Evolutionary conservation across 2,329 filamentous ascomycete species (phyloP), one percentile per base, ranked within the genome.

Genomic region (Epichloe bromicola): DNA sequence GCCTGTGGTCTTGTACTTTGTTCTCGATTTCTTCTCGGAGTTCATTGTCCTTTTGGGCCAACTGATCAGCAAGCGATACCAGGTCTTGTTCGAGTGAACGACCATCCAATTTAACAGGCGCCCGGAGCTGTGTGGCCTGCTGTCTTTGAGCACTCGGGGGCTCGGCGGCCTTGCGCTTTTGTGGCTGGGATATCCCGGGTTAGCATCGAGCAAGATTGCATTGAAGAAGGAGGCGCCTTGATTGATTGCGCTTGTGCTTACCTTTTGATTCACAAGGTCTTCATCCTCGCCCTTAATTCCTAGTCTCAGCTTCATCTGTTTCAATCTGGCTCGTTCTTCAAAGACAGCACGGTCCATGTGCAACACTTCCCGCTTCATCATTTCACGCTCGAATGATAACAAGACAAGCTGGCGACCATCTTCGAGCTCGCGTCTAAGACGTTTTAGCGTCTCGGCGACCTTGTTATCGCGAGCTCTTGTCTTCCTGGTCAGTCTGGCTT

Each of bases 201-300:
- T 58, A 71, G 64, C 60, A 60, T 57, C 53, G 59, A 57, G 54
- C 59, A 47, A 66, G 65, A 64, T 68, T n/a, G 20, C 5, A 15
- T 8, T 26, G 26, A 26, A 3, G 10, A 12, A 38, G 5, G 37
- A 26, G 58, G 39, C 15, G n/a, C 30, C 14, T 33, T 23, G 12
- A 19, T 38, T 38, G 33, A 23, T 20, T 23, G 26, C 3, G 26
- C 8, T 30, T 51, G 12, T 54, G 64, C 78, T 67, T 74, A 91
- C 87, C 80, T 93, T 95, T 67, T 93, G 87, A 70, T 95, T 94
- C 71, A 95, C 83, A 61, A 95, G 78, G 65, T 96, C 89, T 61
- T 97, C 91, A 62, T 97, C 93, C 61, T 95, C 87, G 59, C 82
- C 83, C 70, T 93, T 94, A 74, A 97, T 91, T 60, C 85, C 83